phyloP scores from a whole-genome alignment of 2,329 filamentous ascomycete genomes.

The Sphaerulina musiva region DNA sequence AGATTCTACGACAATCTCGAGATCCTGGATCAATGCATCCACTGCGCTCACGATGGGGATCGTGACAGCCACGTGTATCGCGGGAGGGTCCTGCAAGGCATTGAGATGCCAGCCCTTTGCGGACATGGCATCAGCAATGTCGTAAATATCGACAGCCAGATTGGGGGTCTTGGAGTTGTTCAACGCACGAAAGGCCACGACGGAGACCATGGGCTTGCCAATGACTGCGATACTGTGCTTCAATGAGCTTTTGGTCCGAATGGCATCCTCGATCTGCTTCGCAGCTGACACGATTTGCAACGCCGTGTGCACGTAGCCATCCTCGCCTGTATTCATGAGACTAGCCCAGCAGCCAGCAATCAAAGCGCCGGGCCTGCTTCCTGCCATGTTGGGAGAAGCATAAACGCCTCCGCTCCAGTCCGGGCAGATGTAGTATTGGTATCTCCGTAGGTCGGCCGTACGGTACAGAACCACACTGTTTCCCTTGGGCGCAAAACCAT shows the following conservation, averaged over 20 bases:
- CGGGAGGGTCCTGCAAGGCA: slow-evolving; percentile 81
- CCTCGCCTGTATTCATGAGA: slow-evolving; percentile 80
- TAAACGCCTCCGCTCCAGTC: slow-evolving; percentile 97
- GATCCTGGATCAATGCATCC: slow-evolving; percentile 69
- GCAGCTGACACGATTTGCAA: slow-evolving; percentile 79
- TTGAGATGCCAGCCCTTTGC: slow-evolving; percentile 91
- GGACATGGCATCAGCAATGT: slow-evolving; percentile 83
- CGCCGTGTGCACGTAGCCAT: slow-evolving; percentile 81
- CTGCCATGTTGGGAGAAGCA: slow-evolving; percentile 84
- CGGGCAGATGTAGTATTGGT: slow-evolving; percentile 94
- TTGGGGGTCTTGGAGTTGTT: slow-evolving; percentile 15
- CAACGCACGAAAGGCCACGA: slow-evolving; percentile 74
- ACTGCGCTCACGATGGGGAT: slow-evolving; percentile 75
- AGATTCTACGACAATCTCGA: slow-evolving; percentile 54
- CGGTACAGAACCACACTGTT: slow-evolving; percentile 93
- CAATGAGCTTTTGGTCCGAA: slow-evolving; percentile 51
- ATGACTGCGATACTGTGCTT: slow-evolving; percentile 71
- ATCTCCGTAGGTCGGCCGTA: slow-evolving; percentile 65
- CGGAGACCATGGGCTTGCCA: slow-evolving; percentile 79
- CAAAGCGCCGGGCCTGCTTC: slow-evolving; percentile 82
- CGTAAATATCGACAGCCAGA: slow-evolving; percentile 81
- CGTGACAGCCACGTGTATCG: slow-evolving; percentile 90
- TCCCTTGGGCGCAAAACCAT: slow-evolving; percentile 96
- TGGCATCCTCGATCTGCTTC: slow-evolving; percentile 71
- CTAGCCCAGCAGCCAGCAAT: slow-evolving; percentile 95